Base-by-base conservation (phyloP, 108 stramenopile genomes). In the Epithemia pelagica region DNA sequence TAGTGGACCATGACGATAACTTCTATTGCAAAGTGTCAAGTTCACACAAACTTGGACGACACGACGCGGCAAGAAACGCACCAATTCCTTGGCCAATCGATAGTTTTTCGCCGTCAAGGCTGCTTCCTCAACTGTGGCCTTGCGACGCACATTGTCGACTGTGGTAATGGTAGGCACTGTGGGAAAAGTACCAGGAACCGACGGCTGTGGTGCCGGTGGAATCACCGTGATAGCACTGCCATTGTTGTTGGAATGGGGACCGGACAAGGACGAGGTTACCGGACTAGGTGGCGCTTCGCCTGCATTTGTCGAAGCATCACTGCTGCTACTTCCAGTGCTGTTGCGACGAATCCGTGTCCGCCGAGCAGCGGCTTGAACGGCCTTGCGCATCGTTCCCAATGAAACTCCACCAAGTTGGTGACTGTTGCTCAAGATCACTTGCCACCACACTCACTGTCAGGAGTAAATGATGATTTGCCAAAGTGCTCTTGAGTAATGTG, bases 11-110 rank as follows among this genome's bases (percentile, higher is more conserved):
- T n/a, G n/a, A n/a, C n/a, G n/a, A n/a, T n/a, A n/a, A n/a, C n/a
- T n/a, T n/a, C n/a, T n/a, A n/a, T n/a, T n/a, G n/a, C n/a, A n/a
- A n/a, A n/a, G n/a, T n/a, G n/a, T n/a, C n/a, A n/a, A n/a, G n/a
- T n/a, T n/a, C n/a, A n/a, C n/a, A n/a, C n/a, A n/a, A n/a, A n/a
- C 19, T 54, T 30, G 0, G 63, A 54, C 27, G 15, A 24, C 37
- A 51, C 21, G 15, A 46, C 5, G 37, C 37, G 37, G 10, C 37
- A 46, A 46, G 15, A 46, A 46, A 62, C 87, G 24, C 69, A 86
- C 83, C 82, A 90, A 74, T 62, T 90, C 89, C 59, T 87, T 90
- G n/a, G 89, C 89, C 74, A 90, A 67, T 32, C 86, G 79, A 74
- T 87, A 85, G 68, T 90, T 90, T 64, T 84, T 87, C 26, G 82